Conservation (phyloP, 1,139 yeast genomes). For the Taphrina pruni region DNA sequence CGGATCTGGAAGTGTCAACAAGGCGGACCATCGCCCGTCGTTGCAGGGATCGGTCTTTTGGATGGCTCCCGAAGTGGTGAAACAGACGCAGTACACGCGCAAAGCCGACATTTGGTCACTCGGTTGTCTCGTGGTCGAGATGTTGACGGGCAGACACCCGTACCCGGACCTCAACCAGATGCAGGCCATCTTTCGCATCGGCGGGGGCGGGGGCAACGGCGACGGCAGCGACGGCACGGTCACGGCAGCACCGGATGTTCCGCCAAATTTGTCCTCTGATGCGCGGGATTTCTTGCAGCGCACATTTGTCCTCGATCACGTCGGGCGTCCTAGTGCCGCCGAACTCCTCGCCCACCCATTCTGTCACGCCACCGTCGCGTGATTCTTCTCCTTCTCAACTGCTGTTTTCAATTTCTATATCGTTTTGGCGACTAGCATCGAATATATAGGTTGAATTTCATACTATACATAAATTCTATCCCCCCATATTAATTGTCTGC, state of each 20-base stretch:
- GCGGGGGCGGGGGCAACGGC: slow-evolving; percentile 62
- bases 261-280: slow-evolving; percentile 73
- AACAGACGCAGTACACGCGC: slow-evolving; percentile 84
- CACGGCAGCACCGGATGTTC: slow-evolving; percentile 65
- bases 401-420: background rate
- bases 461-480: background rate
- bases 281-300: slow-evolving; percentile 69
- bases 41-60: slow-evolving; percentile 93
- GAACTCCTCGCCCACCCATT: slow-evolving; percentile 64
- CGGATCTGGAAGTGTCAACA: background rate
- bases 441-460: background rate
- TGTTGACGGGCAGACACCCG: slow-evolving; percentile 94
- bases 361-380: slow-evolving; percentile 38
- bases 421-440: background rate
- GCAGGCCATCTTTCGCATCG: slow-evolving; percentile 94
- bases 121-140: slow-evolving; percentile 87
- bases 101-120: slow-evolving; percentile 96
- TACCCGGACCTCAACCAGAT: slow-evolving; percentile 91
- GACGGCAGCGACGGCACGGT: no score
- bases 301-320: slow-evolving; percentile 77
- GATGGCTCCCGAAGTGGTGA: slow-evolving; percentile 99
- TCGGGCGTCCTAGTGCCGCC: slow-evolving; percentile 73
- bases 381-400: background rate
- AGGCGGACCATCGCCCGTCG: slow-evolving; percentile 69
- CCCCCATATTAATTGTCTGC: background rate